Base-by-base conservation (phyloP, 2,329 filamentous ascomycete genomes). In the Exophiala calicioides region DNA sequence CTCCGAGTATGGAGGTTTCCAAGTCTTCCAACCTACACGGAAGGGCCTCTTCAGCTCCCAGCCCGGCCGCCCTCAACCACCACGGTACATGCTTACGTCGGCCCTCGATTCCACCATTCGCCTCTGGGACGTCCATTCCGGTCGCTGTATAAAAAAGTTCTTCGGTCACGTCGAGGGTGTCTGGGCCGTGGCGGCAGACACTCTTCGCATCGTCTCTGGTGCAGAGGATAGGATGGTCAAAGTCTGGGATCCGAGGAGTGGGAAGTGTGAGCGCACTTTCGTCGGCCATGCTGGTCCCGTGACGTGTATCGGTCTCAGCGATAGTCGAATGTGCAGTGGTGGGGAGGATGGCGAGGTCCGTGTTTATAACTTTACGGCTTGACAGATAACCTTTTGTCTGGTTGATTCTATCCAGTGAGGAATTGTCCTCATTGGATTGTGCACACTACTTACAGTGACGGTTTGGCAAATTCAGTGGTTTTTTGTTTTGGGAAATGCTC, bases 131-230 rank as follows among this genome's bases (percentile, higher is more conserved):
- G 87, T 90, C 1, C 80, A 79, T 4, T 86, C 86, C 0, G 89
- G 88, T 27, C 81, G 82, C 54, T 95, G 88, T 60, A 77, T 96
- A 24, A 86, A 89, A 52, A 95, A 89, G 23, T 95, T 96, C 74
- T 98, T 97, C 64, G 93, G 93, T 0, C 93, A 98, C 62, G 80
- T 98, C 16, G 93, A 98, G 67, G 93, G 93, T 23, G 86, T 98
- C 15, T 98, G 93, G 93, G 86, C 88, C 4, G 76, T 98, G 2
- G 88, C 87, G 0, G 91, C 88, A 3, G 91, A 97, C 68, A 90
- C 86, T 1, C 73, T 97, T 15, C 82, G 93, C 8, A 82, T 95
- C 12, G 89, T 97, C 10, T 89, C 86, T 13, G 91, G 90, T 1
- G 87, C 88, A 8, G 90, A 97, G 66, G 93, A 98, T 68, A 84